phyloP scores from a whole-genome alignment of 2,329 filamentous ascomycete species.

The Bretziella fagacearum region DNA sequence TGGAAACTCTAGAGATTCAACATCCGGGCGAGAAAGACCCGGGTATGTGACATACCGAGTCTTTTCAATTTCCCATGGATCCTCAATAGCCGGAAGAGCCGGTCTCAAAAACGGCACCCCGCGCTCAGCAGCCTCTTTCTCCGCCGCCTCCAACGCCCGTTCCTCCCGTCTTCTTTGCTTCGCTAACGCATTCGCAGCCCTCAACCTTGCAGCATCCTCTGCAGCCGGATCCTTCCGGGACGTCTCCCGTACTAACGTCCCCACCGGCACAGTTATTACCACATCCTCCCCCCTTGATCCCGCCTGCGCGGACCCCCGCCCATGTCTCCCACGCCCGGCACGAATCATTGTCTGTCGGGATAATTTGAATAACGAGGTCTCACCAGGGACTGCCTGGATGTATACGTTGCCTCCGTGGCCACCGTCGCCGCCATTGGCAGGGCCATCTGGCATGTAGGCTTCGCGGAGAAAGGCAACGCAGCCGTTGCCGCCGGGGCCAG shows the following conservation, averaged over 20 bases:
- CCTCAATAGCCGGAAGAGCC: conserved; percentile 12
- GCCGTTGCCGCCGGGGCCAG: conserved; percentile 72
- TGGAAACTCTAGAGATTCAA: conserved; percentile 35
- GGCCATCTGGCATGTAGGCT: conserved; percentile 74
- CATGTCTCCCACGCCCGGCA: conserved; percentile 59
- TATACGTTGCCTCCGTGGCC: conserved; percentile 84
- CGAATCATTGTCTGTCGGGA: conserved; percentile 58
- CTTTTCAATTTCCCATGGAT: conserved; percentile 30
- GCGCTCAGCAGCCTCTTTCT: conserved; percentile 10
- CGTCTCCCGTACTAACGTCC: conserved; percentile 76
- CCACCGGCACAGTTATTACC: conserved; percentile 77
- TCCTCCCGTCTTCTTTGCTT: conserved; percentile 22
- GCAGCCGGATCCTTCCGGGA: conserved; percentile 59
- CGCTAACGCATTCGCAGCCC: conserved; percentile 21
- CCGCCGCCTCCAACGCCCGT: conserved; percentile 22
- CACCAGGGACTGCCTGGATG: conserved; percentile 78
- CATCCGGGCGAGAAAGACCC: conserved; percentile 53
- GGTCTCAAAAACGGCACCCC: conserved; percentile 15
- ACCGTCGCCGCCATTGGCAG: conserved; percentile 87
- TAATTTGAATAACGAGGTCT: conserved; percentile 87
- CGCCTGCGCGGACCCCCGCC: conserved; percentile 53
- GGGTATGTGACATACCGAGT: conserved; percentile 81
- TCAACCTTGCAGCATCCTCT: conserved; percentile 36
- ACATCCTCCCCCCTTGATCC: conserved; percentile 76
- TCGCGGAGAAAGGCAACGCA: conserved; percentile 91